phyloP scores from a whole-genome alignment of 1,284 basidiomycete species.

The Ceratobasidium sp. region DNA sequence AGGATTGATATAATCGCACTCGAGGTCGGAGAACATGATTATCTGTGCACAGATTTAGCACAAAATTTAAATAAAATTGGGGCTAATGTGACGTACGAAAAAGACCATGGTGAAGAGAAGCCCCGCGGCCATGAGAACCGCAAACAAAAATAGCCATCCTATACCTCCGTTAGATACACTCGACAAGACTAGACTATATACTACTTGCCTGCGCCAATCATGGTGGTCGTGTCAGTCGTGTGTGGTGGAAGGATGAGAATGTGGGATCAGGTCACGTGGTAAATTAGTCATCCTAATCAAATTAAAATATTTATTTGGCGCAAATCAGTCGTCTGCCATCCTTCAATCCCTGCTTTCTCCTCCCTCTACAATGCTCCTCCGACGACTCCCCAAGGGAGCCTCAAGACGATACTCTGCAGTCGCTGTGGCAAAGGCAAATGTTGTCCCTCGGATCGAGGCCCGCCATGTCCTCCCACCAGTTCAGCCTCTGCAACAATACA shows the following conservation, averaged over 20 bases:
- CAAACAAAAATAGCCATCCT: constrained; percentile 95
- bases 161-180: constrained; percentile 1
- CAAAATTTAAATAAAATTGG: constrained; percentile 16
- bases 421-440: not conserved
- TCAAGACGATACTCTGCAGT: constrained; percentile 28
- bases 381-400: constrained; percentile 35
- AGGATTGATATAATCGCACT: constrained; percentile 99
- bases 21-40: constrained; percentile 99
- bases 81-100: constrained; percentile 71
- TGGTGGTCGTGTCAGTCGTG: constrained; percentile 33
- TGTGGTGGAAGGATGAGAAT: constrained; percentile 20
- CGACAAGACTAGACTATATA: not conserved
- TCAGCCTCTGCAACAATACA: constrained; percentile 17
- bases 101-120: constrained; percentile 97
- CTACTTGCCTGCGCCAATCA: constrained; percentile 38
- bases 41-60: constrained; percentile 64
- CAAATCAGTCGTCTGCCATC: constrained; percentile 1
- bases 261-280: constrained; percentile 37
- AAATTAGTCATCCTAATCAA: constrained; percentile 7
- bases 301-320: constrained; percentile 4
- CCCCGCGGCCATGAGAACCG: constrained; percentile 89
- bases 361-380: constrained; percentile 10
- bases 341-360: constrained; percentile 4
- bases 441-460: not conserved
- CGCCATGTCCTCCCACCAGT: constrained; percentile 5